phyloP scores from a whole-genome alignment of 116 monocot genomes.

The Posidonia oceanica region DNA sequence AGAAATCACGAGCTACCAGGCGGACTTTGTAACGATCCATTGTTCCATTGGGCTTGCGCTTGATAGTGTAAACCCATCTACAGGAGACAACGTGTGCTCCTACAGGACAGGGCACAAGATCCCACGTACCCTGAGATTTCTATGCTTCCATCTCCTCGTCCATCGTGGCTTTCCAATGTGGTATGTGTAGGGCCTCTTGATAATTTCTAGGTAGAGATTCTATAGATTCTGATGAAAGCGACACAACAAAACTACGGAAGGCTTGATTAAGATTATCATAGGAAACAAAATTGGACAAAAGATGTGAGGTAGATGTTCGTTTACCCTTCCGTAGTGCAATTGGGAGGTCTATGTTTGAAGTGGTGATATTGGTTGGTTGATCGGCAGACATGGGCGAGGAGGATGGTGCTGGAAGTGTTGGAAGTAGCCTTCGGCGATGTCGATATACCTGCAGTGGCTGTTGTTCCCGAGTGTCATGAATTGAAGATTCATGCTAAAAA shows the following conservation, averaged over 20 bases:
- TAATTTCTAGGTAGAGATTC: not conserved
- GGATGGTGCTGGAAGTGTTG: too few species aligned
- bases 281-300: not conserved
- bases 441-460: too few species aligned
- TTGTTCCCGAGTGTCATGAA: too few species aligned
- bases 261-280: not conserved
- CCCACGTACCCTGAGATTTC: not conserved
- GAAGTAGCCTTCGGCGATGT: too few species aligned
- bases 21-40: not conserved
- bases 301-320: too few species aligned
- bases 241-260: not conserved
- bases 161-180: not conserved
- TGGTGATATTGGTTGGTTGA: too few species aligned
- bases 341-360: too few species aligned
- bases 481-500: too few species aligned
- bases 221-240: not conserved
- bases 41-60: not conserved
- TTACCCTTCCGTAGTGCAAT: too few species aligned
- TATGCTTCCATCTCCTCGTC: not conserved
- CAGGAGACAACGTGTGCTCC: not conserved
- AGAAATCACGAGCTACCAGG: not conserved
- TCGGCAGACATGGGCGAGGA: too few species aligned
- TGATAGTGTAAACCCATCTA: not conserved
- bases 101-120: not conserved
- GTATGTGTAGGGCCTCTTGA: not conserved